phyloP scores from a whole-genome alignment of 164 flowering plant genomes.

The Taxillus chinensis region DNA sequence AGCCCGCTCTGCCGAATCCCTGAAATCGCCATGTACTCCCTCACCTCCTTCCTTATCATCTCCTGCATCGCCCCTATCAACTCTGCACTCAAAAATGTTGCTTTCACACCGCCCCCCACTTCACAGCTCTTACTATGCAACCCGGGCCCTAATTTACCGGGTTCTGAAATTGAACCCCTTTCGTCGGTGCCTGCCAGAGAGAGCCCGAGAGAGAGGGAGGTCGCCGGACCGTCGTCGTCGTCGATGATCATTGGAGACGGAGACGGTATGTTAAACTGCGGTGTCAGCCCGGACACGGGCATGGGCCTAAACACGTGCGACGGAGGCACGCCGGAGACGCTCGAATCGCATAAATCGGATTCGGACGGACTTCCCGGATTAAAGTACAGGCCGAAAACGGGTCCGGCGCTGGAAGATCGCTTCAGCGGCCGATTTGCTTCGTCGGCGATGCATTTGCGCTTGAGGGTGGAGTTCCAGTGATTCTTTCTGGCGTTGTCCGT shows the following conservation, averaged over 20 bases:
- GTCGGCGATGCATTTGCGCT: slow-evolving; percentile 48
- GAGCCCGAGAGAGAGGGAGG: slow-evolving; percentile 30
- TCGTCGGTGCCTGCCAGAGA: slow-evolving; percentile 37
- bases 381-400: slow-evolving; percentile 20
- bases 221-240: slow-evolving; percentile 34
- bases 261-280: not conserved
- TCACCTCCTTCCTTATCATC: slow-evolving; percentile 57
- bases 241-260: slow-evolving; percentile 7
- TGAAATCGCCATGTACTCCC: slow-evolving; percentile 50
- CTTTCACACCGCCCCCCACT: slow-evolving; percentile 17
- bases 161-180: not conserved
- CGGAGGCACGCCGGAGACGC: slow-evolving; percentile 19
- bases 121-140: not conserved
- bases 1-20: slow-evolving; percentile 37
- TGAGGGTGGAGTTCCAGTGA: slow-evolving; percentile 84
- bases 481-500: slow-evolving; percentile 88
- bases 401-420: slow-evolving; percentile 42
- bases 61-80: slow-evolving; percentile 50
- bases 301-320: slow-evolving; percentile 32
- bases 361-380: slow-evolving; percentile 56
- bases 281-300: slow-evolving; percentile 18
- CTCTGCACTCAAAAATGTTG: slow-evolving; percentile 33
- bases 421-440: slow-evolving; percentile 33
- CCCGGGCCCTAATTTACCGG: not conserved
- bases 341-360: slow-evolving; percentile 62